Base-by-base conservation (phyloP, 805 yeast species). In the Hanseniaspora lachancei region DNA sequence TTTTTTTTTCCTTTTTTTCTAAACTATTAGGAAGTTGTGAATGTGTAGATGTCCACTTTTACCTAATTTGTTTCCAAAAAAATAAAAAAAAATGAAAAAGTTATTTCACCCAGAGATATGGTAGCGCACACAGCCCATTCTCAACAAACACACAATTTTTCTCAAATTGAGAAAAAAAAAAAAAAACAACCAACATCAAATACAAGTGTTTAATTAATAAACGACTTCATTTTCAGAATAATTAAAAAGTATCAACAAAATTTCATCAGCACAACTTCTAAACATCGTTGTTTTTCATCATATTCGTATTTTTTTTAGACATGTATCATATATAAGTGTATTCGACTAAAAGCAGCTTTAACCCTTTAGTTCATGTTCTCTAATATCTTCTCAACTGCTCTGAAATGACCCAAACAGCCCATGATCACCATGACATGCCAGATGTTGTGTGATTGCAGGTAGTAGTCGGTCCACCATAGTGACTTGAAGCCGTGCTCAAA, bases 391-490 rank as follows among this genome's bases (percentile, higher is more conserved):
- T 51, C 55, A 10, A 51, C 43, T 5, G 95, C 91, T 56, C 74
- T 73, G 68, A 89, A 93, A 68, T 91, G 97, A 35, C 95, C 95
- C 43, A 85, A 68, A n/a, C 88, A 81, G 2, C 98, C 98, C 27
- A 85, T 74, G 18, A 93, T 77, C 34, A 93, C 98, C 65, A 85
- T 87, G 13, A 88, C 66, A 70, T 91, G 98, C 98, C 98, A 91
- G 34, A 91, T 73, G 63, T 89, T 89, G 68, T 91, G 98, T 39
- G 96, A 86, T 43, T 80, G 77, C 54, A 82, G 73, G 29, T 77
- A 67, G 66, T 84, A 85, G 62, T 86, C 93, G 16, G 82, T 82
- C 91, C 96, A 89, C 91, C 84, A 91, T 21, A 85, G 66, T 0
- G 88, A 80, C 38, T 69, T 62, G 54, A 82, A 74, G 6, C 61